Percentiles rank a stretch among this genome's conserved stretches.
Evolutionary conservation across 495 filamentous ascomycete genomes (phyloP).

Genomic region (Tuber magnatum): DNA sequence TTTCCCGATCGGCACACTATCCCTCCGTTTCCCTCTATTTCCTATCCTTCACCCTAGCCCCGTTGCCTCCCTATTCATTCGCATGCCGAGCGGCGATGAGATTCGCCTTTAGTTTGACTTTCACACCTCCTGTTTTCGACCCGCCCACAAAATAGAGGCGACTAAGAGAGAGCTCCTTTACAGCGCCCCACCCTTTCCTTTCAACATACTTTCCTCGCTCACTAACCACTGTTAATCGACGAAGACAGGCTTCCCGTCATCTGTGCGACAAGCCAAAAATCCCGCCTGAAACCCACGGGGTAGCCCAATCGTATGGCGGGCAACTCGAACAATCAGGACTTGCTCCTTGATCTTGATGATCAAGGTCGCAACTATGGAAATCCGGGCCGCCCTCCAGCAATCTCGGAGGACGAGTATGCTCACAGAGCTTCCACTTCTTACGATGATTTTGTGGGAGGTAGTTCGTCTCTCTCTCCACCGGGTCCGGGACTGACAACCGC

Average conservation of each 20-base stretch:
- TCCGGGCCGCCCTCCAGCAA: constrained; percentile 31
- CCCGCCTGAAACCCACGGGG: constrained; percentile 21
- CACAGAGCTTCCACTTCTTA: constrained; percentile 83
- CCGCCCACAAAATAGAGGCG: constrained; percentile 24
- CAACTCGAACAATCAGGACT: constrained; percentile 36
- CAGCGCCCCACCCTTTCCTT: constrained; percentile 24
- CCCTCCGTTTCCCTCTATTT: neutral
- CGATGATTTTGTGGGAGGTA: constrained; percentile 78
- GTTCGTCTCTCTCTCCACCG: constrained; percentile 27
- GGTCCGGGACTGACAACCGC: constrained; percentile 20
- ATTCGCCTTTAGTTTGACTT: constrained; percentile 25
- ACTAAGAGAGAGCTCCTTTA: constrained; percentile 16
- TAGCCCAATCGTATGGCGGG: constrained; percentile 37
- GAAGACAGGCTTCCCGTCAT: constrained; percentile 12
- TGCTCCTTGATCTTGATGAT: constrained; percentile 41
- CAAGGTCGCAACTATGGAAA: constrained; percentile 40
- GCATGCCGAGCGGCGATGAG: constrained; percentile 26
- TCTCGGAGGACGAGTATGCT: constrained; percentile 33
- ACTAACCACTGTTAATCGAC: constrained; percentile 10
- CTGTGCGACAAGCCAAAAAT: constrained; percentile 21
- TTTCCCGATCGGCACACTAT: neutral
- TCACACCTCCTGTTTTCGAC: constrained; percentile 12
- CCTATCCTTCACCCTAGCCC: neutral
- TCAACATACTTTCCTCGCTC: constrained; percentile 1
- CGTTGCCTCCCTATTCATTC: neutral